Evolutionary conservation across 2,329 filamentous ascomycete species (phyloP).

Genomic region (Leptographium wingfieldii): DNA sequence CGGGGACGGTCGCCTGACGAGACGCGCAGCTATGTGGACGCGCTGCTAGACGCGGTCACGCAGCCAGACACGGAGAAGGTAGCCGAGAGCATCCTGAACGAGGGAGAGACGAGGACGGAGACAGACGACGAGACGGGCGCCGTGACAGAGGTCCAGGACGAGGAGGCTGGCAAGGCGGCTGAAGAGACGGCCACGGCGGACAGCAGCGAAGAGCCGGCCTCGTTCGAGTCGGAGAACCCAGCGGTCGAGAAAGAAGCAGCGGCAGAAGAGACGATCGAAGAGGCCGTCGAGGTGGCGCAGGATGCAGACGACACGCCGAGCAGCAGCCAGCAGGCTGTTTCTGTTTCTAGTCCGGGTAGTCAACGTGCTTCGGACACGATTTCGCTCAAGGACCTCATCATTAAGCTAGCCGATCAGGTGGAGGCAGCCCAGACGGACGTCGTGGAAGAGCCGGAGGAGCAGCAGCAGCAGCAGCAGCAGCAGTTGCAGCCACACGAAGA

Average conservation of each 20-base stretch:
- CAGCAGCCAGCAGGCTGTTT: not conserved
- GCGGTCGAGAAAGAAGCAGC: not conserved
- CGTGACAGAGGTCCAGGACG: not conserved
- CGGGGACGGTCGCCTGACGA: slow-evolving; percentile 31
- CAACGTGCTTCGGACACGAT: slow-evolving; percentile 8
- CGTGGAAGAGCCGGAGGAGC: not conserved
- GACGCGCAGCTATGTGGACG: slow-evolving; percentile 34
- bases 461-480: not conserved
- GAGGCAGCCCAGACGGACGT: slow-evolving; percentile 18
- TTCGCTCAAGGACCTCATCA: slow-evolving; percentile 35
- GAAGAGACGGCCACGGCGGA: not conserved
- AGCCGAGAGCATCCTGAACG: slow-evolving; percentile 11
- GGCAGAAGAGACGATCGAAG: slow-evolving; percentile 5
- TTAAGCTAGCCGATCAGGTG: slow-evolving; percentile 35
- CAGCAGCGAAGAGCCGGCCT: not conserved
- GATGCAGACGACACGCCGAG: not conserved
- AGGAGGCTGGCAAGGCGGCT: slow-evolving; percentile 1
- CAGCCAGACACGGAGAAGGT: slow-evolving; percentile 11
- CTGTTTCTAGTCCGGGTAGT: not conserved
- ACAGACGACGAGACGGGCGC: not conserved
- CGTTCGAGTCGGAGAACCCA: not conserved
- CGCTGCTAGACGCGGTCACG: slow-evolving; percentile 36
- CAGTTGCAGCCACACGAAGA: slow-evolving; percentile 1
- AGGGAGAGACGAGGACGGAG: not conserved
- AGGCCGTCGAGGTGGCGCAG: slow-evolving; percentile 1